phyloP scores from a whole-genome alignment of 1,284 basidiomycete species.

The Clitocybe nebularis region DNA sequence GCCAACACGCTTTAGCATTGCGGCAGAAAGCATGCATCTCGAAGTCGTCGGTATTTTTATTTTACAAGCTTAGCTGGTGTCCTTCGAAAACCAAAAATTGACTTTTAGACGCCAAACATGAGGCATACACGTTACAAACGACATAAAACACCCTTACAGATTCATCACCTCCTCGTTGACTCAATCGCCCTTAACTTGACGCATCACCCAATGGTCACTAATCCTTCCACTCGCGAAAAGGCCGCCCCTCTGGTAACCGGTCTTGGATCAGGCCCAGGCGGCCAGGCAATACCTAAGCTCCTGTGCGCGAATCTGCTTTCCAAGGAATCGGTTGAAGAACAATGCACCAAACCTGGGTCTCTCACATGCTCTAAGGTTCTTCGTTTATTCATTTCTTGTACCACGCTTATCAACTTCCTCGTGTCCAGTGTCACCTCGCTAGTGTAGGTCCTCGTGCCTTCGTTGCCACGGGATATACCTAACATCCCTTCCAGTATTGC shows the following conservation, averaged over 20 bases:
- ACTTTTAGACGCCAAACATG: too few relatives aligned
- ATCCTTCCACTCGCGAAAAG: too few relatives aligned
- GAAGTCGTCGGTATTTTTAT: too few relatives aligned
- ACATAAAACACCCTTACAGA: too few relatives aligned
- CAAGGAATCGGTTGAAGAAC: not conserved
- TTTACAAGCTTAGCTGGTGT: too few relatives aligned
- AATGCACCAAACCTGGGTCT: constrained; percentile 9
- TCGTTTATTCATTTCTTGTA: not conserved
- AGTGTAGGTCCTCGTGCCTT: constrained; percentile 4
- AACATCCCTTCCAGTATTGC: constrained; percentile 17
- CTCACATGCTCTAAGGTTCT: constrained; percentile 14
- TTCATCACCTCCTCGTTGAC: too few relatives aligned
- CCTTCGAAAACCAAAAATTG: too few relatives aligned
- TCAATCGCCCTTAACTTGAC: too few relatives aligned
- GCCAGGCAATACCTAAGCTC: constrained; percentile 8
- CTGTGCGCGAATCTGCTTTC: constrained; percentile 9
- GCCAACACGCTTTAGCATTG: too few relatives aligned
- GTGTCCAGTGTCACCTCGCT: constrained; percentile 12
- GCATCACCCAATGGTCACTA: too few relatives aligned
- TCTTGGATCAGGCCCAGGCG: constrained; percentile 11
- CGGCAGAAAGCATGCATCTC: too few relatives aligned
- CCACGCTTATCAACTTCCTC: not conserved
- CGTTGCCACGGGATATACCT: not conserved
- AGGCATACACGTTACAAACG: too few relatives aligned
- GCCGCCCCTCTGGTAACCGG: not conserved